phyloP scores from a whole-genome alignment of 148 eudicot genomes.

The Euryodendron excelsum region DNA sequence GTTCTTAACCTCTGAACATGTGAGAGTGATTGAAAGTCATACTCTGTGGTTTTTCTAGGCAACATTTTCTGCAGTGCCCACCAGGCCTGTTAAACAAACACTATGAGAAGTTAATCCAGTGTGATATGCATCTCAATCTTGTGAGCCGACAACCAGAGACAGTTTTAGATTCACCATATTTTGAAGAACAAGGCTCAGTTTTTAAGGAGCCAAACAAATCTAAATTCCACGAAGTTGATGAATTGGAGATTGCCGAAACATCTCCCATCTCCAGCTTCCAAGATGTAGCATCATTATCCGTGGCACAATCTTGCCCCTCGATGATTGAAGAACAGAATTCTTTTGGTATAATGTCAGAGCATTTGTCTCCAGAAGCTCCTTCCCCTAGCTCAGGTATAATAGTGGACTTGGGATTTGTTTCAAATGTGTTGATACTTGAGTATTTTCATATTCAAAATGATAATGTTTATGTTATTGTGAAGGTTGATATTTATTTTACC shows the following conservation, averaged over 20 bases:
- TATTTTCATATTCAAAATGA: background rate
- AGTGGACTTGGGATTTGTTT: background rate
- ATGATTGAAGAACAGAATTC: conserved; percentile 39
- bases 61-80: conserved; percentile 61
- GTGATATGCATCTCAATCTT: conserved; percentile 65
- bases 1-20: background rate
- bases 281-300: conserved; percentile 43
- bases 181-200: conserved; percentile 42
- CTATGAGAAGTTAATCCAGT: conserved; percentile 81
- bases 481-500: background rate
- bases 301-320: conserved; percentile 35
- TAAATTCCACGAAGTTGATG: conserved; percentile 25
- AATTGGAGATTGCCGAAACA: conserved; percentile 27
- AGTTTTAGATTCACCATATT: conserved; percentile 55
- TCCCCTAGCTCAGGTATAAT: conserved; percentile 74
- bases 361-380: conserved; percentile 47
- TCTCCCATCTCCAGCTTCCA: conserved; percentile 31
- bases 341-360: conserved; percentile 31
- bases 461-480: background rate
- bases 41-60: conserved; percentile 41
- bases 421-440: background rate
- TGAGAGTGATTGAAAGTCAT: background rate
- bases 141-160: conserved; percentile 65
- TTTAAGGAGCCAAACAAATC: conserved; percentile 33
- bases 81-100: conserved; percentile 74